These are phyloP conservation scores for Aegilops tauschii DNA, from an alignment of 176 grass and related monocot species.

Conservation along the genomic window DNA sequence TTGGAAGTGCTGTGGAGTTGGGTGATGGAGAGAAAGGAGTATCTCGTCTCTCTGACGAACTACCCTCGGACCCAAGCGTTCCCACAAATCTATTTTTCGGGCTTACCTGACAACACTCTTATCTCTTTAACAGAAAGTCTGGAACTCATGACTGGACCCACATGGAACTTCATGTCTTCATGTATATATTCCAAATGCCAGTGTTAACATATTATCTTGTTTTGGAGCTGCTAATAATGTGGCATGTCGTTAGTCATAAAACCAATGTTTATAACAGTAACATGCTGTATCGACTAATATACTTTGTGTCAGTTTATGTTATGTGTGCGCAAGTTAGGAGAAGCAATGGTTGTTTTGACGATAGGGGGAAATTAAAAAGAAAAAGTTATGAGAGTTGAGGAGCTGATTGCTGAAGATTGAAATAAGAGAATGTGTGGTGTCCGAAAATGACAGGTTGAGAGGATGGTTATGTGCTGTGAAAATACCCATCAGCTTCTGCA, in stretches of 20 bases:
- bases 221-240: not conserved
- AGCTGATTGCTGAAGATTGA: not conserved
- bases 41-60: not conserved
- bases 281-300: not conserved
- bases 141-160: not conserved
- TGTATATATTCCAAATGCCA: not conserved
- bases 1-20: too few species aligned
- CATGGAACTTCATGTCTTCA: not conserved
- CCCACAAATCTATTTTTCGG: not conserved
- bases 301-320: not conserved
- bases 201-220: not conserved
- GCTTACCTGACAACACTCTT: not conserved
- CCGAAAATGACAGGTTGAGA: not conserved
- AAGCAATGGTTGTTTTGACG: not conserved
- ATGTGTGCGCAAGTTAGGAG: not conserved
- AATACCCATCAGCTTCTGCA: not conserved
- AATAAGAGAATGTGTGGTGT: not conserved
- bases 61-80: not conserved
- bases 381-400: not conserved
- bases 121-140: not conserved
- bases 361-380: not conserved
- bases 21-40: too few species aligned
- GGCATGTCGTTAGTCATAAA: not conserved
- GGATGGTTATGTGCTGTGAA: not conserved
- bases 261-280: not conserved